Evolutionary conservation across 139 green algal species (phyloP).

Genomic region (Coelastrella sp.): DNA sequence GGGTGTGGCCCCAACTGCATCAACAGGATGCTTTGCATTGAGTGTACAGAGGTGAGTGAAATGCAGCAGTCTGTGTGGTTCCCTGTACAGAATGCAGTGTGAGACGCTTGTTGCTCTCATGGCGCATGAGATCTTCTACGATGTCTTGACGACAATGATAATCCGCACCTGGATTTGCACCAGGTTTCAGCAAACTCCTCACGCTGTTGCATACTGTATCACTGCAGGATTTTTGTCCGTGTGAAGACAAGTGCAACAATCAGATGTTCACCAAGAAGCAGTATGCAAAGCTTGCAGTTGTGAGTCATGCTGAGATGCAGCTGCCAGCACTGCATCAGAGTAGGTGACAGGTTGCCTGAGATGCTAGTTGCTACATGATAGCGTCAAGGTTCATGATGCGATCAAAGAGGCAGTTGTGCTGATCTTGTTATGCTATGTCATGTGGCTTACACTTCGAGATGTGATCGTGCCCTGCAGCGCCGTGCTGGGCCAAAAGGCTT

Average conservation of each 20-base stretch:
- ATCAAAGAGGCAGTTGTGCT: too few species aligned
- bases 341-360: too few species aligned
- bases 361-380: too few species aligned
- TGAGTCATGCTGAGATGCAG: constrained; percentile 36
- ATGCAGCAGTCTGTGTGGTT: too few species aligned
- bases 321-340: background rate
- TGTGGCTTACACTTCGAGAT: background rate
- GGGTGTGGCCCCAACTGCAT: constrained; percentile 94
- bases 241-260: constrained; percentile 92
- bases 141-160: too few species aligned
- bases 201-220: too few species aligned
- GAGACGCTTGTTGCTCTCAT: too few species aligned
- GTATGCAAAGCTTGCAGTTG: constrained; percentile 87
- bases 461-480: constrained; percentile 55
- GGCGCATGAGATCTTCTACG: too few species aligned
- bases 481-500: constrained; percentile 90
- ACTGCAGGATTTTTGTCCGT: constrained; percentile 89
- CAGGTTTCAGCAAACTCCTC: too few species aligned
- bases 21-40: constrained; percentile 95
- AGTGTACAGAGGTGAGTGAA: constrained; percentile 74
- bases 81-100: too few species aligned
- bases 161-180: too few species aligned
- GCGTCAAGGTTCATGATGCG: too few species aligned
- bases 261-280: constrained; percentile 87
- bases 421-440: background rate